These are phyloP conservation scores for Monosporozyma aerobia DNA, from an alignment of 805 yeast species.

Conservation along the genomic window DNA sequence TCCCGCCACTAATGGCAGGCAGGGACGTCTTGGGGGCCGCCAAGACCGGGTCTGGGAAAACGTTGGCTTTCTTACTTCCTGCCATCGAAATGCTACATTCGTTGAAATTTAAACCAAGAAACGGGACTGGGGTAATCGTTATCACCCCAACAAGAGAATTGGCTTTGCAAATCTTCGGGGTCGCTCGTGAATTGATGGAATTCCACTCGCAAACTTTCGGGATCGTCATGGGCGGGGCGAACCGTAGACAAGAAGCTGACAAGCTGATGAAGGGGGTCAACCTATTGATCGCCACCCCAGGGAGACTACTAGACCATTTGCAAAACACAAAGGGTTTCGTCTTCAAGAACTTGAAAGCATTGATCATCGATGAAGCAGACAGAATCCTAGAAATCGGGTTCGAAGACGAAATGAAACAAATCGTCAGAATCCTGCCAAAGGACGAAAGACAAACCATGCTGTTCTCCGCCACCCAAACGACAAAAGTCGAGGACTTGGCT, in stretches of 20 bases:
- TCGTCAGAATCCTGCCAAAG: conserved; percentile 83
- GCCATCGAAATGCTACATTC: conserved; percentile 89
- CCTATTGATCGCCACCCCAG: conserved; percentile 92
- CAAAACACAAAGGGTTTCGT: conserved; percentile 93
- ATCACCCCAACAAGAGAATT: conserved; percentile 97
- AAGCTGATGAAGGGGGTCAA: conserved; percentile 91
- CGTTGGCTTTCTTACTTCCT: conserved; percentile 89
- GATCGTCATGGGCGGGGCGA: conserved; percentile 96
- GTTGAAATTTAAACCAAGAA: conserved; percentile 90
- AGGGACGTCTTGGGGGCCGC: conserved; percentile 99
- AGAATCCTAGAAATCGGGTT: conserved; percentile 95
- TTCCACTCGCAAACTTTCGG: conserved; percentile 90
- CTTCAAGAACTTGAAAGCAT: conserved; percentile 87
- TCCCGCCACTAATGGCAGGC: conserved; percentile 94
- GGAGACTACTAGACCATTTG: conserved; percentile 89
- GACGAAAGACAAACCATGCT: conserved; percentile 94
- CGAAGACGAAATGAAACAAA: conserved; percentile 98
- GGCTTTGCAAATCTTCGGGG: conserved; percentile 96
- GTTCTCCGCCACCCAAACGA: conserved; percentile 98
- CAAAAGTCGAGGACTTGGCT: conserved; percentile 96
- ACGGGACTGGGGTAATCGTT: conserved; percentile 94
- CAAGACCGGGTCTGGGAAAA: conserved; percentile 97
- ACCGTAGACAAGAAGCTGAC: conserved; percentile 95
- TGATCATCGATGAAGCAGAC: conserved; percentile 96
- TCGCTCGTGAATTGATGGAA: conserved; percentile 88